Base-by-base conservation (phyloP, 805 yeast genomes). In the Candida qinlingensis region DNA sequence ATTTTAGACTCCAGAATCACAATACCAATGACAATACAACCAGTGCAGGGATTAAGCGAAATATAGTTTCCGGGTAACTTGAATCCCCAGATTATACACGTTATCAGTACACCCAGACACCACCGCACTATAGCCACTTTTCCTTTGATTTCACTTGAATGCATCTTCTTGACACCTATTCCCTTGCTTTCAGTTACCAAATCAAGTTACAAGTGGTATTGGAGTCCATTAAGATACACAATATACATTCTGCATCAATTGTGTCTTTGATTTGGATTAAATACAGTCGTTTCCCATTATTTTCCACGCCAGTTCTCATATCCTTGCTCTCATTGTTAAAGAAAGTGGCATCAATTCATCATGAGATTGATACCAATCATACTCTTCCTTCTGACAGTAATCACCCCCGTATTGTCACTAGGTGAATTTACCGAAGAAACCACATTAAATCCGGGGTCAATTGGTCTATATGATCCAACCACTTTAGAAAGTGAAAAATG, bases 401-500 rank as follows among this genome's bases (percentile, higher is more conserved):
- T 31, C 10, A 12, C 45, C 10, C 6, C 36, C 5, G 36, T 31
- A 4, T 4, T 39, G 11, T 39, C 49, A 7, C 49, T 37, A 25
- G 41, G 27, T 6, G 25, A 28, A 8, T 45, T 41, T 13, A 34
- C 44, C n/a, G 48, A 48, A 6, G 39, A 38, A 11, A 34, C 26
- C n/a, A 13, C 34, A 1, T 19, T 45, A 11, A 25, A 28, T 28
- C 28, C 28, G 4, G 47, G 41, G 7, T 36, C 47, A 11, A 31
- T 40, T 7, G 51, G 38, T 27, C 52, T 54, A 2, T 52, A 52
- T 39, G 53, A 45, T 19, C 34, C 55, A 4, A 33, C 45, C 9
- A 33, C 49, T 2, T 10, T 30, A 4, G 48, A 34, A 5, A 33
- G 26, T 4, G 59, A 72, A 9, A 72, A 76, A 44, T 87, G 96